Evolutionary conservation across 192 early-diverging fungal genomes (phyloP), one percentile per base, ranked within the genome.

Genomic region (Coemansia sp.): DNA sequence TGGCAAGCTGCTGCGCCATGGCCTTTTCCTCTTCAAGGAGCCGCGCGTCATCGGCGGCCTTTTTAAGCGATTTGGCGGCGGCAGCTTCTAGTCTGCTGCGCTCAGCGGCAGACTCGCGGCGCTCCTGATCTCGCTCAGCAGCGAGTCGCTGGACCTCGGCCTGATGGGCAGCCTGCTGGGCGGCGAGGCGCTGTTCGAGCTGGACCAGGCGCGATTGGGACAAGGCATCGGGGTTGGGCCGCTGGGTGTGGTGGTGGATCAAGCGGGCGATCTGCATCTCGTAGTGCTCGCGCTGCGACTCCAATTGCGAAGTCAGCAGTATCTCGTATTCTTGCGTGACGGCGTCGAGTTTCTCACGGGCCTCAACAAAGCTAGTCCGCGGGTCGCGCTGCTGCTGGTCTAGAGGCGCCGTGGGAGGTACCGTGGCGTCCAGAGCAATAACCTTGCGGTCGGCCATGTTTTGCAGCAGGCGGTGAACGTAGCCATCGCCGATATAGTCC

Each of bases 401-500:
- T 48, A 19, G 45, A 48, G 45, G 45, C 45, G 6, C 60, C 5
- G 21, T 41, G 37, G 37, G 19, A 31, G 59, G 40, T 17, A 34
- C 45, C 19, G 61, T 21, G 68, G 63, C 29, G 16, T 94, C 79
- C 33, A 98, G 72, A 61, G 98, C 95, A 16, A 98, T 94, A 16
- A 99, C 69, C 68, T 97, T 97, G 14, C 95, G 95, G 66, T 97
- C 96, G 1, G 86, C 77, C 46, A 85, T 92, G 75, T 95, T 97
- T 70, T 97, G 96, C 51, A 98, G 89, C 70, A 98, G 63, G 5
- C 96, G 88, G 75, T 99, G 97, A 9, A 99, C 95, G 70, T 98
- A 93, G 2, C 94, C 96, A 72, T 99, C 97, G 6, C 96, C 93
- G 1, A 88, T 91, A 81, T 99, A 99, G 74, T 99, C 97, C 97